A percentile compares a stretch with the other conserved stretches of the same genome.
These are phyloP conservation scores for Neophaeococcomyces aloes DNA, from an alignment of 2,329 filamentous ascomycete species.

Conservation along the genomic window DNA sequence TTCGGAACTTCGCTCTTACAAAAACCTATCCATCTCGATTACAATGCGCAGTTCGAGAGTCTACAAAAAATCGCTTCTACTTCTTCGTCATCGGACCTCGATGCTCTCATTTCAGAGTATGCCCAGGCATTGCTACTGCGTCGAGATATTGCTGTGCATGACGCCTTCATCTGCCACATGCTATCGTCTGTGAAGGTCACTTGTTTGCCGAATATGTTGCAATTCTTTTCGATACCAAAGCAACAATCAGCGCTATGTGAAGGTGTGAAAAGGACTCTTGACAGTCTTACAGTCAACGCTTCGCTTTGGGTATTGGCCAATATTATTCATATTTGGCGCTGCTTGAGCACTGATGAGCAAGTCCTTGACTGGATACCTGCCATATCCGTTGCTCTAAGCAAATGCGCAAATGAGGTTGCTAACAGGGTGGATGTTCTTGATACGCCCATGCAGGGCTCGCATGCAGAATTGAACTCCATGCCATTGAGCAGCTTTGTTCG, in stretches of 20 bases:
- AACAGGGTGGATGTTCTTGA: conserved; percentile 34
- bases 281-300: not conserved
- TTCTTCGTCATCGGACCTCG: not conserved
- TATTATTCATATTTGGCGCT: conserved; percentile 1
- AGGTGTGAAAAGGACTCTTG: not conserved
- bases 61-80: not conserved
- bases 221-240: not conserved
- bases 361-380: conserved; percentile 25
- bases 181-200: not conserved
- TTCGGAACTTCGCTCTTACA: not conserved
- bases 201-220: not conserved
- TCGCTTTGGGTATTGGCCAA: conserved; percentile 7
- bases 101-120: conserved; percentile 1
- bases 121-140: conserved; percentile 1
- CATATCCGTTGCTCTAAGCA: conserved; percentile 43
- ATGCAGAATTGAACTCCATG: not conserved
- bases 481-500: conserved; percentile 44
- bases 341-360: not conserved
- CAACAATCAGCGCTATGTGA: conserved; percentile 1
- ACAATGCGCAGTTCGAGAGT: conserved; percentile 3
- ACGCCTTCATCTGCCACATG: not conserved
- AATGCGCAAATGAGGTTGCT: conserved; percentile 46
- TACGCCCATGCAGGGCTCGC: conserved; percentile 19
- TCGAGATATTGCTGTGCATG: not conserved
- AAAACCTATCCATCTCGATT: conserved; percentile 2